A percentile compares a stretch with the other conserved stretches of the same genome.
phyloP scores from a whole-genome alignment of 148 eudicot genomes.

The Rhododendron kiyosumense region DNA sequence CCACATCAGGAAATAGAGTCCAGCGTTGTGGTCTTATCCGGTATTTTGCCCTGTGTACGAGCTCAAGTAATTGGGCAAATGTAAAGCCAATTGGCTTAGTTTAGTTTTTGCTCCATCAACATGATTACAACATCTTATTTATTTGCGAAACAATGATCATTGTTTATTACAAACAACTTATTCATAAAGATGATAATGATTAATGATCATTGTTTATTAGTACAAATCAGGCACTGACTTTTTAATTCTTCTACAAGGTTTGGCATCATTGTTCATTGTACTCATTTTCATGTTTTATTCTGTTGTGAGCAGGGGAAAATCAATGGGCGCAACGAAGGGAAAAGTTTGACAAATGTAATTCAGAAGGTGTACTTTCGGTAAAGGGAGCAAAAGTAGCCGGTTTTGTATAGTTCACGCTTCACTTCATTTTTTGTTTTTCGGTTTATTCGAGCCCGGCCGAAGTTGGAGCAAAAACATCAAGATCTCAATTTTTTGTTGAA shows the following conservation, averaged over 20 bases:
- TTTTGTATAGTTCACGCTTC: conserved; percentile 8
- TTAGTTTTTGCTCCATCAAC: not conserved
- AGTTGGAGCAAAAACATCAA: not conserved
- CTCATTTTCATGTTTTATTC: not conserved
- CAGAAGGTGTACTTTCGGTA: conserved; percentile 25
- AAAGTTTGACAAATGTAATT: not conserved
- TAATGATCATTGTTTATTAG: not conserved
- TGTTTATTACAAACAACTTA: no score
- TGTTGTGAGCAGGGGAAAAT: conserved; percentile 19
- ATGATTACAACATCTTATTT: not conserved
- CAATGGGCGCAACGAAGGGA: conserved; percentile 15
- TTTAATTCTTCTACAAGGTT: not conserved
- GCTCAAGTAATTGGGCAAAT: not conserved
- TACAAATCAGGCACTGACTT: not conserved
- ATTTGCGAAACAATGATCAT: not conserved
- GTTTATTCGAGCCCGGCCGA: not conserved
- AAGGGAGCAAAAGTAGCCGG: not conserved
- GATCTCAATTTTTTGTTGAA: not conserved
- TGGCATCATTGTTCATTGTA: not conserved
- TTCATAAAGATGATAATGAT: not conserved
- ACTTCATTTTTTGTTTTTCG: not conserved
- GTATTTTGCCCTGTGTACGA: not conserved
- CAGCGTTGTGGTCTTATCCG: not conserved
- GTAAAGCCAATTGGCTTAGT: not conserved
- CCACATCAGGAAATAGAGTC: not conserved